Conservation (phyloP, 805 yeast species). For the Isabelozyma rhagii region DNA sequence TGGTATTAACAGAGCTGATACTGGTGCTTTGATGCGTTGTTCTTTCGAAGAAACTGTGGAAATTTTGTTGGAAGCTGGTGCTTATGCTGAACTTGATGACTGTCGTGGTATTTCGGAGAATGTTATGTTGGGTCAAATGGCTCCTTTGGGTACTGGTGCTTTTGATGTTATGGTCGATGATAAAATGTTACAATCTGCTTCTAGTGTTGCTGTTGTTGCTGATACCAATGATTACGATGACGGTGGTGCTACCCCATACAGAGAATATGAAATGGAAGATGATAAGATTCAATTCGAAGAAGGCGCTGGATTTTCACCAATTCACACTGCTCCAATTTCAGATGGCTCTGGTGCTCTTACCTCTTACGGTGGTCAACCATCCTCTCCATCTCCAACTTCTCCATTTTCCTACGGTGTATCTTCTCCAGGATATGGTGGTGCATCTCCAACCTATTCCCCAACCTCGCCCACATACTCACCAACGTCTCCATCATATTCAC, state of each 20-base stretch:
- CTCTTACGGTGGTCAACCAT: constrained; percentile 73
- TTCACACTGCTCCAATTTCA: constrained; percentile 81
- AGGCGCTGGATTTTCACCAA: constrained; percentile 88
- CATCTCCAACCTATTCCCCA: constrained; percentile 63
- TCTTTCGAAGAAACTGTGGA: constrained; percentile 99
- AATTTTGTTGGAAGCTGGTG: constrained; percentile 95
- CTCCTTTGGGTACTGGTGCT: constrained; percentile 98
- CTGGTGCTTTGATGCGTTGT: constrained; percentile 99
- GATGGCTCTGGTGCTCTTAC: constrained; percentile 81
- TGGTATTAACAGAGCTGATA: constrained; percentile 97
- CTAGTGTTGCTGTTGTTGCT: constrained; percentile 44
- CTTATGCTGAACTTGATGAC: constrained; percentile 95
- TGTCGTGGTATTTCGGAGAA: constrained; percentile 98
- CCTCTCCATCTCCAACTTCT: constrained; percentile 50
- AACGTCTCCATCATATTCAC: constrained; percentile 58
- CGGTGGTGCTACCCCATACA: constrained; percentile 93
- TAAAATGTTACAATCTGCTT: constrained; percentile 65
- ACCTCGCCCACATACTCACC: constrained; percentile 74
- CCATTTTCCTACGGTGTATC: constrained; percentile 52
- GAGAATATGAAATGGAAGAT: constrained; percentile 58
- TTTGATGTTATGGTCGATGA: constrained; percentile 96
- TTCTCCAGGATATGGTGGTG: constrained; percentile 53
- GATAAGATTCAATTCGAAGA: constrained; percentile 62
- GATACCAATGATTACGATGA: constrained; percentile 24
- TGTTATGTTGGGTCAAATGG: constrained; percentile 96